A percentile compares a stretch with the other conserved stretches of the same genome.
These are phyloP conservation scores for Alternaria sp. DNA, from an alignment of 2,329 filamentous ascomycete species.

Conservation along the genomic window DNA sequence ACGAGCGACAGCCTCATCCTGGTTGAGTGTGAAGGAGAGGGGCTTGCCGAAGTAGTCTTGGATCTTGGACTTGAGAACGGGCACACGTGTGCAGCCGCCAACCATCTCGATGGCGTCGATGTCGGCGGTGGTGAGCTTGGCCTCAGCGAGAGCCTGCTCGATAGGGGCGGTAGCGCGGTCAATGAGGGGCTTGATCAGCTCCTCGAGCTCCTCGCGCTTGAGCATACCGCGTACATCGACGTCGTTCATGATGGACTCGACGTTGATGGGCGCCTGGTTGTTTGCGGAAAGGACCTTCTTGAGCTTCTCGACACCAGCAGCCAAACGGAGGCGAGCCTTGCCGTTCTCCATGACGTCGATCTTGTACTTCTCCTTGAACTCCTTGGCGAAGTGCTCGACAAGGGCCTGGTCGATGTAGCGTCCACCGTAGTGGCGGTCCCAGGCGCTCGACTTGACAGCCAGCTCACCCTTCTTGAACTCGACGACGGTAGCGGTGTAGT, in stretches of 20 bases:
- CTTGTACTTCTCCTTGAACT: slow-evolving; percentile 98
- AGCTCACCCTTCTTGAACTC: slow-evolving; percentile 98
- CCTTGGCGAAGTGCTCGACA: slow-evolving; percentile 91
- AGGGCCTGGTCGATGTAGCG: slow-evolving; percentile 96
- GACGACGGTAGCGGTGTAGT: slow-evolving; percentile 92
- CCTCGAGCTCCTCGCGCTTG: slow-evolving; percentile 93
- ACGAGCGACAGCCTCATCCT: slow-evolving; percentile 95
- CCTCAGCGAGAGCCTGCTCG: slow-evolving; percentile 92
- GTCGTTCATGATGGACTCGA: slow-evolving; percentile 99
- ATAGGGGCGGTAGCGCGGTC: slow-evolving; percentile 76
- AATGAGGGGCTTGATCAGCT: slow-evolving; percentile 85
- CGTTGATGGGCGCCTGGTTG: slow-evolving; percentile 89
- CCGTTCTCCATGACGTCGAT: slow-evolving; percentile 91
- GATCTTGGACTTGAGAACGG: slow-evolving; percentile 88
- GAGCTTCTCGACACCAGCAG: slow-evolving; percentile 91
- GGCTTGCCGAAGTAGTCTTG: slow-evolving; percentile 88
- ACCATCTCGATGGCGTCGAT: slow-evolving; percentile 95
- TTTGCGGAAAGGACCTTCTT: slow-evolving; percentile 99
- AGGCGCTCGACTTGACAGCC: slow-evolving; percentile 89
- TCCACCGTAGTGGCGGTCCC: slow-evolving; percentile 95
- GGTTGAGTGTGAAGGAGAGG: slow-evolving; percentile 96
- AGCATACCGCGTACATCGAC: slow-evolving; percentile 88
- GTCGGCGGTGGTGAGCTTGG: slow-evolving; percentile 88
- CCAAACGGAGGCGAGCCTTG: slow-evolving; percentile 87
- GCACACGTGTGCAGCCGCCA: slow-evolving; percentile 93